Percentiles rank a stretch among this genome's conserved stretches.
Conservation (phyloP, 2,329 filamentous ascomycete species). For the Ophiocordyceps camponoti-leonardi region DNA sequence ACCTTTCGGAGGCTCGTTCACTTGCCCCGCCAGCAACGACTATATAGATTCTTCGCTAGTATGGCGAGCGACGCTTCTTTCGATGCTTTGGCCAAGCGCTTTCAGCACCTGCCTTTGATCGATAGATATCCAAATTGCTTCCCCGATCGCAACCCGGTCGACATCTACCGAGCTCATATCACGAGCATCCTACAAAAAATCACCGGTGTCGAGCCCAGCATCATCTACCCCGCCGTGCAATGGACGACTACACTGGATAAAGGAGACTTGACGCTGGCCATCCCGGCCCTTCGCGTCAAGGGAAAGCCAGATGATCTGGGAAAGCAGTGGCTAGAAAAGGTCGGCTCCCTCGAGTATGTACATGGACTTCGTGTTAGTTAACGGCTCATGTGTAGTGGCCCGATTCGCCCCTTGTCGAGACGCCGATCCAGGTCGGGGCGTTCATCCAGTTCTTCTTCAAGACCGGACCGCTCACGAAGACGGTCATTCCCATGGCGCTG, state of each 20-base stretch:
- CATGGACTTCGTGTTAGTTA: background rate
- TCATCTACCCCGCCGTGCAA: slow-evolving; percentile 3
- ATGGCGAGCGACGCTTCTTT: slow-evolving; percentile 3
- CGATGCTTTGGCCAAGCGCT: background rate
- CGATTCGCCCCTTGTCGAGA: slow-evolving; percentile 4
- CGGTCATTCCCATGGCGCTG: slow-evolving; percentile 3
- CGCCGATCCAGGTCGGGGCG: slow-evolving; percentile 1
- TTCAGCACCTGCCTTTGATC: slow-evolving; percentile 2
- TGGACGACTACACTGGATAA: slow-evolving; percentile 3
- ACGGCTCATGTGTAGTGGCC: slow-evolving; percentile 1
- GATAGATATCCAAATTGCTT: slow-evolving; percentile 2
- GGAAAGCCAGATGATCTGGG: slow-evolving; percentile 3
- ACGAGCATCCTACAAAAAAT: slow-evolving; percentile 3
- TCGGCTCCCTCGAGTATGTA: background rate
- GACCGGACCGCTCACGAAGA: slow-evolving; percentile 1
- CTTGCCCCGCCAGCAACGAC: background rate
- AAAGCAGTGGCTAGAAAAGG: slow-evolving; percentile 4
- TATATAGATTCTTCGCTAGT: background rate
- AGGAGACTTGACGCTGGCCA: slow-evolving; percentile 3
- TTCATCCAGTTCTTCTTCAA: slow-evolving; percentile 4
- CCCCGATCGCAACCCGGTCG: slow-evolving; percentile 4
- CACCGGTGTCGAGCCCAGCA: slow-evolving; percentile 2
- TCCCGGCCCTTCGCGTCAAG: slow-evolving; percentile 3
- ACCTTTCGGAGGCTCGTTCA: background rate
- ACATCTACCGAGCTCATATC: slow-evolving; percentile 3